These are phyloP conservation scores for Hyaloscypha bicolor DNA, from an alignment of 495 filamentous ascomycete species.

Conservation along the genomic window DNA sequence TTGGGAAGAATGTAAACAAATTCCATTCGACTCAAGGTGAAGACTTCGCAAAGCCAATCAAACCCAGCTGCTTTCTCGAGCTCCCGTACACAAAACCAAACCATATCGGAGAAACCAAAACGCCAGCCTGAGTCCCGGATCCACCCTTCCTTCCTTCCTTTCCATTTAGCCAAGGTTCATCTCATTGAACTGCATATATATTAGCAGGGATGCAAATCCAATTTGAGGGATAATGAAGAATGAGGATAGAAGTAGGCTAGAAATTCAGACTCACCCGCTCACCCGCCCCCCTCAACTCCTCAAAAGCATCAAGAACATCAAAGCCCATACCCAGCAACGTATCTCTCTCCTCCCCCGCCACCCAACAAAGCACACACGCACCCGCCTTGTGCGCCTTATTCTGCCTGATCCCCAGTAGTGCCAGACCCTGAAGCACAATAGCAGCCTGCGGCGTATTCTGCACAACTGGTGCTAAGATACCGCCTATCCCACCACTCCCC, in stretches of 20 bases:
- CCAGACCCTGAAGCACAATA: conserved; percentile 74
- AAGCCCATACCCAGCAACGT: conserved; percentile 33
- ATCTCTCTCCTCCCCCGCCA: conserved; percentile 31
- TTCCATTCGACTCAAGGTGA: too few relatives aligned
- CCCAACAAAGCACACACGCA: conserved; percentile 31
- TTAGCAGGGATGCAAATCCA: neutral
- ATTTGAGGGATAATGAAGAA: neutral
- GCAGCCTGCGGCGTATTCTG: conserved; percentile 62
- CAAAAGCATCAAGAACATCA: conserved; percentile 34
- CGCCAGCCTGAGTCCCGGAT: neutral
- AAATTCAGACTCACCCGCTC: conserved; percentile 22
- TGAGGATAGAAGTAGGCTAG: neutral
- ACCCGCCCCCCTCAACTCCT: conserved; percentile 30
- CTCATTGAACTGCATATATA: conserved; percentile 16
- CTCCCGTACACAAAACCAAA: too few relatives aligned
- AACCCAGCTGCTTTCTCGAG: too few relatives aligned
- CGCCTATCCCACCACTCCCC: conserved; percentile 48
- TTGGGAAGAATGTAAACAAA: too few relatives aligned
- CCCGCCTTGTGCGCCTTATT: conserved; percentile 57
- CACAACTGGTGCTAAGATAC: conserved; percentile 81
- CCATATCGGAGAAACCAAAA: neutral
- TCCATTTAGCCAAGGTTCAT: conserved; percentile 21
- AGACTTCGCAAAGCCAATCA: too few relatives aligned
- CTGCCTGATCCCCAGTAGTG: conserved; percentile 79
- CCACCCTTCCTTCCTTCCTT: neutral